Percentiles rank a stretch among this genome's conserved stretches.
phyloP scores from a whole-genome alignment of 192 early-diverging fungal genomes.

The Podila minutissima region DNA sequence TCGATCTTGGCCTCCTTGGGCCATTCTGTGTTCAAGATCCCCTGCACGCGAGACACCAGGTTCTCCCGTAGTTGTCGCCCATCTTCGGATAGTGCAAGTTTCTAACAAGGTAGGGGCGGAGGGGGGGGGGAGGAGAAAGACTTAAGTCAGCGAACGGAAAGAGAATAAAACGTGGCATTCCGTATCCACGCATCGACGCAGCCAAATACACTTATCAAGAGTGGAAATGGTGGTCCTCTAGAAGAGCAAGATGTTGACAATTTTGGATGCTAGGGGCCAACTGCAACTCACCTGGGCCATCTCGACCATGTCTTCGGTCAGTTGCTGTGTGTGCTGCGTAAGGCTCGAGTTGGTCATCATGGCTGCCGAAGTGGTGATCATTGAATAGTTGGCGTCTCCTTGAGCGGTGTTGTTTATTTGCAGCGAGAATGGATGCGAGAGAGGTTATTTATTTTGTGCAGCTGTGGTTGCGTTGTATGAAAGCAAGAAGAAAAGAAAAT shows the following conservation, averaged over 20 bases:
- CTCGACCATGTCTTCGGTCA: constrained; percentile 34
- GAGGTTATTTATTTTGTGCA: too few relatives aligned
- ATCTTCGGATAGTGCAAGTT: constrained; percentile 20
- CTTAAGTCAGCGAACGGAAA: background rate
- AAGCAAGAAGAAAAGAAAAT: background rate
- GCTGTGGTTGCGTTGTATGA: too few relatives aligned
- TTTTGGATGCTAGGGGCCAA: background rate
- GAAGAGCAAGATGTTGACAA: background rate
- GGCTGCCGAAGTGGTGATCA: constrained; percentile 42
- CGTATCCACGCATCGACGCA: background rate
- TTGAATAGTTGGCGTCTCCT: background rate
- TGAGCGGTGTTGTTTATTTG: background rate
- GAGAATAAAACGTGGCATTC: background rate
- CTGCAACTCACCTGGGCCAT: constrained; percentile 17
- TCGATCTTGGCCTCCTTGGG: constrained; percentile 47
- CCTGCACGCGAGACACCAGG: constrained; percentile 41
- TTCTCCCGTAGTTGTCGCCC: constrained; percentile 38
- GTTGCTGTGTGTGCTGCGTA: constrained; percentile 15
- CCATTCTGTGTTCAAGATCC: constrained; percentile 48
- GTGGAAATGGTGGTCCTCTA: background rate
- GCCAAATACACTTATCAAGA: background rate
- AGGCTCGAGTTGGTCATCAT: constrained; percentile 2
- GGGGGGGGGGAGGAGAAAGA: background rate
- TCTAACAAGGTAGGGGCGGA: background rate
- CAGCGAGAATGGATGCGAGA: too few relatives aligned